Base-by-base conservation (phyloP, 2,329 filamentous ascomycete species). In the Phoma sp. region DNA sequence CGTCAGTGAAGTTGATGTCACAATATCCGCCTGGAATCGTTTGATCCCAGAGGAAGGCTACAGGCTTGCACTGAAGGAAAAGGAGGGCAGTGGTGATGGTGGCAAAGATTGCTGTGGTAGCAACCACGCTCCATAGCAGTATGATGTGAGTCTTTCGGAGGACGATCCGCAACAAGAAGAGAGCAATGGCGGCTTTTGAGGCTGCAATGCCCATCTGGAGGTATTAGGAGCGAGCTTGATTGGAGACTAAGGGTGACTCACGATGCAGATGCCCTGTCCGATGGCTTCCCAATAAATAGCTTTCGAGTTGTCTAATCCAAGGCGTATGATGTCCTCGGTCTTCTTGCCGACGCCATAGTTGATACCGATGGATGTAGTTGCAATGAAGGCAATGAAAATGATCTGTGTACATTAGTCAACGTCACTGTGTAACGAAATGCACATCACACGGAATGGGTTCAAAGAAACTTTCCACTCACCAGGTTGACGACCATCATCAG, bases 271-370 rank as follows among this genome's bases (percentile, higher is more conserved):
- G 1, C 60, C 68, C 38, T 70, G 69, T 7, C 66, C 68, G 22
- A 72, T 64, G 8, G 64, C 67, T 45, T 69, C 68, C 61, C 65
- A 71, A 54, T 64, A 70, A 14, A 70, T 65, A n/a, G 67, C 67
- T 55, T 67, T 63, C 3, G 66, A 64, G 56, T 69, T 69, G 41
- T 65, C 55, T 14, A 61, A 47, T 5, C 59, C 62, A 7, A 53
- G 44, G 4, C 54, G 57, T 18, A 47, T n/a, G 7, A 66, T 66
- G 14, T 62, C 59, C n/a, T 62, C 64, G 5, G 57, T 62, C 43
- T 59, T 65, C 35, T 65, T 68, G 4, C 68, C 68, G 8, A 72
- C 57, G n/a, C 69, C 69, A 30, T 70, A 58, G 9, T 36, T 49
- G 33, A 68, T 52, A n/a, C 67, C 66, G 10, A 69, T 54, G 2